A percentile compares a stretch with the other conserved stretches of the same genome.
Evolutionary conservation across 2,329 filamentous ascomycete species (phyloP).

Genomic region (Fulvia fulva): DNA sequence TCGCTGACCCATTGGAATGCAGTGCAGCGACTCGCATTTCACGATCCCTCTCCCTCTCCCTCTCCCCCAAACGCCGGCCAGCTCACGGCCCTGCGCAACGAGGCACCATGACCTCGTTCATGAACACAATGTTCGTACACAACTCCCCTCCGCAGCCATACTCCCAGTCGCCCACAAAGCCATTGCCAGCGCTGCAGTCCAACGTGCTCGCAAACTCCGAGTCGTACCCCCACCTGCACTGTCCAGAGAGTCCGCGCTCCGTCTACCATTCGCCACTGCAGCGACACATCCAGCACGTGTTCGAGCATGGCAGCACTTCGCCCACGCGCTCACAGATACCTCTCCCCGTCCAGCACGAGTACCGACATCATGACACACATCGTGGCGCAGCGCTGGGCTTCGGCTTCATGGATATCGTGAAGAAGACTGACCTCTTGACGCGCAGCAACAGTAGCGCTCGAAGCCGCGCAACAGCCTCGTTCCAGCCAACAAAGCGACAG

Average conservation of each 20-base stretch:
- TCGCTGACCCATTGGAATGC: background rate
- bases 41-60: background rate
- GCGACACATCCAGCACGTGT: conserved; percentile 29
- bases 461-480: conserved; percentile 78
- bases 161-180: conserved; percentile 32
- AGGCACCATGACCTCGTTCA: conserved; percentile 67
- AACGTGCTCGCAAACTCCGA: conserved; percentile 40
- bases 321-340: conserved; percentile 16
- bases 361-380: conserved; percentile 25
- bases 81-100: background rate
- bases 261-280: conserved; percentile 34
- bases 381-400: conserved; percentile 19
- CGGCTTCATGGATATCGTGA: conserved; percentile 24
- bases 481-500: conserved; percentile 78
- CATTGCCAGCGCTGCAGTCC: conserved; percentile 43
- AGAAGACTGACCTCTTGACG: conserved; percentile 36
- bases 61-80: background rate
- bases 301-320: conserved; percentile 16
- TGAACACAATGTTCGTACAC: conserved; percentile 72
- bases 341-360: conserved; percentile 16
- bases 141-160: conserved; percentile 36
- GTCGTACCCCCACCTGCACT: conserved; percentile 33
- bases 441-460: conserved; percentile 39
- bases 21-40: background rate
- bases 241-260: conserved; percentile 28